Evolutionary conservation across 1,139 yeast genomes (phyloP), one percentile per base, ranked within the genome.

Genomic region (Geotrichum phurueaensis): DNA sequence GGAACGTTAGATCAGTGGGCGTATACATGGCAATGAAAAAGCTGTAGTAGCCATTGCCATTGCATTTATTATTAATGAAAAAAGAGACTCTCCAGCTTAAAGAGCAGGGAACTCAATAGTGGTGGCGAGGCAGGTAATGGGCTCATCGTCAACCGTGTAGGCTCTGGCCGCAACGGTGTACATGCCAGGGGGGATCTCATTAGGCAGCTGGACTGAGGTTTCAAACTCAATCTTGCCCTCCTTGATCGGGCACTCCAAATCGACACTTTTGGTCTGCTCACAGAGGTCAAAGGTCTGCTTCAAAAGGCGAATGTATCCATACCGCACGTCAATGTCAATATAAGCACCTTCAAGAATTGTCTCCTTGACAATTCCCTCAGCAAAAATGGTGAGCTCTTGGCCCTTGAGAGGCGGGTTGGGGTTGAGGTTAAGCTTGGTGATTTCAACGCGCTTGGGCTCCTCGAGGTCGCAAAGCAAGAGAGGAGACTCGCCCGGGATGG

Each of bases 161-260:
- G 98, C 99, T 70, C 94, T 84, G 22, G 97, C 98, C 63, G 81
- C 79, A 56, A 92, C 96, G 52, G 82, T 76, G 76, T 94, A 94
- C 72, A 83, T 87, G 53, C 98, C 99, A 33, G 98, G 97, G 62
- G 99, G 98, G 29, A 92, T 96, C 74, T 90, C 95, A n/a, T 80
- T 78, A 22, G 99, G 99, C 64, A 94, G 83, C 68, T 85, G 92
- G 43, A 94, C 95, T 54, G 78, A 75, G 75, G 91, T 90, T 47
- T 80, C 75, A 63, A 94, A 76, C 58, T 78, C 76, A 68, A 89
- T 86, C 60, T 76, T 73, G 5, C 98, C 99, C 66, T 83, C 78
- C 60, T 78, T 71, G 61, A 94, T 75, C 1, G 99, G 99, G 73
- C 99, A 94, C 54, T 74, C 72, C 69, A 80, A 65, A 70, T 89